Base-by-base conservation (phyloP, 2,329 filamentous ascomycete species). In the Emergomyces pasteurianus region DNA sequence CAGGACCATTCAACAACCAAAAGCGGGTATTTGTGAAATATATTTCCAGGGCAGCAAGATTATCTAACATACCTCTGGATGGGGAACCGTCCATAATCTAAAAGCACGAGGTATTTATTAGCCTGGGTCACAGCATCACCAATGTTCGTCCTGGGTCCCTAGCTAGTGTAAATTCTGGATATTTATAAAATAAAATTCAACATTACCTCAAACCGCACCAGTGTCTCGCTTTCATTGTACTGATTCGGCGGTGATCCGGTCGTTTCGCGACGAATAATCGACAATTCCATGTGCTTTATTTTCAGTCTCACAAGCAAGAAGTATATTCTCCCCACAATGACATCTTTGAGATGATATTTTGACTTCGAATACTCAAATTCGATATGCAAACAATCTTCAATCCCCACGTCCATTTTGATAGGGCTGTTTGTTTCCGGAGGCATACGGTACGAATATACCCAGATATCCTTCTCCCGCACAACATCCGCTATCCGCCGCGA, bases 371-470 rank as follows among this genome's bases (percentile, higher is more conserved):
- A 99, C 77, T 99, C 94, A 69, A 99, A 99, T 76, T 99, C 94
- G 67, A 99, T 99, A 78, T 99, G 94, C 68, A 99, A 80, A 74
- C 94, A 99, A 79, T 99, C 95, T 78, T 99, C 94, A 72, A 99
- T 99, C 61, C 94, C 94, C 62, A 99, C 94, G 73, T 99, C 94
- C 94, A 99, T 99, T 83, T 99, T 99, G 81, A 99, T 99, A 67
- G 89, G 91, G 77, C 86, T 92, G 81, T 97, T 99, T 76, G 91
- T 95, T 83, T 99, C 94, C 21, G 94, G 94, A 23, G 94, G 92
- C 80, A 97, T 92, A 74, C 92, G 87, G 81, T 99, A 99, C 65
- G 88, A 94, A 81, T 99, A 99, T 60, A 99, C 95, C 95, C 95
- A 99, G 66, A 99, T 88, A 75, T 99, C 95, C 83, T 99, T 99